These are phyloP conservation scores for Amanita thiersii DNA, from an alignment of 768 basidiomycete genomes.

Conservation along the genomic window DNA sequence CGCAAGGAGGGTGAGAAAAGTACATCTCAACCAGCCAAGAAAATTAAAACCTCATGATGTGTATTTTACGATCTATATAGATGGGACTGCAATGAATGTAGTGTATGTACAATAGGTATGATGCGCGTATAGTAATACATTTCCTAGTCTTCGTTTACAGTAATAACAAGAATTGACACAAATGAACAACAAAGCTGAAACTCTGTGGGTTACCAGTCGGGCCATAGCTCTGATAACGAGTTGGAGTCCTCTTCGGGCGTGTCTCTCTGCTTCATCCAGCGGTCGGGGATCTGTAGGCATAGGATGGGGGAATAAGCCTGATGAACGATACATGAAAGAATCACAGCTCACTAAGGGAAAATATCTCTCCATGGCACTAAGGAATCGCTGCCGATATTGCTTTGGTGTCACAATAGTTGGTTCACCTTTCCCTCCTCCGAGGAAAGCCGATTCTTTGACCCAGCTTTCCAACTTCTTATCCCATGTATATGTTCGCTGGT, in stretches of 20 bases:
- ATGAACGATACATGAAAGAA: not conserved
- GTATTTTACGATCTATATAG: constrained; percentile 12
- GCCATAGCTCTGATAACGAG: constrained; percentile 49
- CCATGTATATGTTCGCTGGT: constrained; percentile 94
- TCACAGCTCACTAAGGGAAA: constrained; percentile 62
- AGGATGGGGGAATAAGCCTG: not conserved
- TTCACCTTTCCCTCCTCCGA: constrained; percentile 81
- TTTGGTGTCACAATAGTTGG: constrained; percentile 96
- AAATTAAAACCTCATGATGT: constrained; percentile 49
- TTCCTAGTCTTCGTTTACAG: constrained; percentile 1
- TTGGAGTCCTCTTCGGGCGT: constrained; percentile 67
- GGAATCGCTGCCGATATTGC: constrained; percentile 84
- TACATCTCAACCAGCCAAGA: constrained; percentile 60
- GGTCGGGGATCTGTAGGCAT: constrained; percentile 64
- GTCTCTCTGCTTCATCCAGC: constrained; percentile 87
- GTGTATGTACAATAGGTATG: constrained; percentile 23
- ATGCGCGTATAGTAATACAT: not conserved
- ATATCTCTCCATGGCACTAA: constrained; percentile 85
- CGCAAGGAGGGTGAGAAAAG: constrained; percentile 66
- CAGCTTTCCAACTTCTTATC: constrained; percentile 98
- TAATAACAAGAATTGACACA: not conserved
- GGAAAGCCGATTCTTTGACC: constrained; percentile 92
- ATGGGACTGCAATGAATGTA: constrained; percentile 7
- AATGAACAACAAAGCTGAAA: not conserved
- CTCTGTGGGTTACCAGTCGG: constrained; percentile 46